These are phyloP conservation scores for Kandelia obovata DNA, from an alignment of 345 rosid species.

Conservation along the genomic window DNA sequence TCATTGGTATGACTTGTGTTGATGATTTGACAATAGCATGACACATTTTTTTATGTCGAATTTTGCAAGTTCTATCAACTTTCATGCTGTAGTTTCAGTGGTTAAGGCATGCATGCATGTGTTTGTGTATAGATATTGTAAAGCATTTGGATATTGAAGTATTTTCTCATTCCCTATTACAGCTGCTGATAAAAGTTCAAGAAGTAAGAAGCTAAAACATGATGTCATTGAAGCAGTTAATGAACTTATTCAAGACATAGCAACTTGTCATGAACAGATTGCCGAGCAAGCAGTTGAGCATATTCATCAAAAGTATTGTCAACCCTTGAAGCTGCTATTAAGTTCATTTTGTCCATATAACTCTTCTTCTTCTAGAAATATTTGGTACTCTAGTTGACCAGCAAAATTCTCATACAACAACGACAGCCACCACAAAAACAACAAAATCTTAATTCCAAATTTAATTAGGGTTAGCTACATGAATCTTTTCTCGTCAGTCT, in stretches of 20 bases:
- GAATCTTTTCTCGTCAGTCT: no score
- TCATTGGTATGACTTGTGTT: no score
- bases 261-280: slow-evolving; percentile 92
- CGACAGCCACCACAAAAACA: no score
- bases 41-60: no score
- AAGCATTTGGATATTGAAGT: slow-evolving; percentile 16
- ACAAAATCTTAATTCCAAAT: no score
- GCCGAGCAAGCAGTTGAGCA: slow-evolving; percentile 99
- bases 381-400: no score
- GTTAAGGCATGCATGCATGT: no score
- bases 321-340: slow-evolving; percentile 6
- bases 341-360: not conserved
- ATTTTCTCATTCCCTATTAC: slow-evolving; percentile 25
- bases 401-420: no score
- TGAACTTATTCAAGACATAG: slow-evolving; percentile 83
- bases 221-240: slow-evolving; percentile 96
- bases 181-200: slow-evolving; percentile 96
- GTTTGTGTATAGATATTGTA: not conserved
- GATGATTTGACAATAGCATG: no score
- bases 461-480: no score
- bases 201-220: slow-evolving; percentile 87
- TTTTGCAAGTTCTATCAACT: no score
- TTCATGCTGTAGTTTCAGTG: no score
- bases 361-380: not conserved
- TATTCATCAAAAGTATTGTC: slow-evolving; percentile 89